Evolutionary conservation across 78 protist genomes (phyloP), one percentile per base, ranked within the genome.

Genomic region (Isochrysis galbana): DNA sequence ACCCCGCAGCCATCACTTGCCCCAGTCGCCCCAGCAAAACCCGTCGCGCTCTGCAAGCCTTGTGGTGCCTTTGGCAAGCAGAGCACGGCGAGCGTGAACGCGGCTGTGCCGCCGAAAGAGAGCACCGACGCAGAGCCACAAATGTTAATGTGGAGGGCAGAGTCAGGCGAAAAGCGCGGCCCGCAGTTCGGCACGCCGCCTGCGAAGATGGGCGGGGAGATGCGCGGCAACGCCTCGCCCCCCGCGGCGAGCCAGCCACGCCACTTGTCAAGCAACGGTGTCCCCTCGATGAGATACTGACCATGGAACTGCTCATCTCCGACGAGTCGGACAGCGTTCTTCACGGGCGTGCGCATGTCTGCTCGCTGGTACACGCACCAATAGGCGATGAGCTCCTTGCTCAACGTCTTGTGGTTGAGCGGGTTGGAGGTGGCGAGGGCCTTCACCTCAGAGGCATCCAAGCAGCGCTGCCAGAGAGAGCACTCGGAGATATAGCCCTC

Each of bases 281-380:
- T 39, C 23, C 84, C 84, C 84, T 77, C 84, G 84, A 10, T 19
- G n/a, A 77, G 44, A 29, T 39, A 77, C 84, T 3, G 19, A 17
- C 84, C 84, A 29, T 77, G 44, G 46, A 77, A 77, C 46, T 77
- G 84, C 84, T 77, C 34, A 4, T 77, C 84, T 23, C 84, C 84
- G 29, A 26, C 84, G 46, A 77, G 84, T 19, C 44, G 84, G 34
- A 77, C 84, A 1, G 19, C 46, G 22, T 77, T 77, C 46, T 26
- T 10, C 29, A 77, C 46, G 19, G 14, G 14, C 19, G 47, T 1
- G 22, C 32, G n/a, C 44, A 39, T 2, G 46, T 39, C 84, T 3
- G 45, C 84, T 2, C 84, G 44, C 46, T 77, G 84, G 84, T 77
- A 77, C 32, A 77, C 26, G 84, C 84, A 78, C 87, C 87, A 78